Evolutionary conservation across 805 yeast species (phyloP).

Genomic region (Wickerhamomyces pijperi): DNA sequence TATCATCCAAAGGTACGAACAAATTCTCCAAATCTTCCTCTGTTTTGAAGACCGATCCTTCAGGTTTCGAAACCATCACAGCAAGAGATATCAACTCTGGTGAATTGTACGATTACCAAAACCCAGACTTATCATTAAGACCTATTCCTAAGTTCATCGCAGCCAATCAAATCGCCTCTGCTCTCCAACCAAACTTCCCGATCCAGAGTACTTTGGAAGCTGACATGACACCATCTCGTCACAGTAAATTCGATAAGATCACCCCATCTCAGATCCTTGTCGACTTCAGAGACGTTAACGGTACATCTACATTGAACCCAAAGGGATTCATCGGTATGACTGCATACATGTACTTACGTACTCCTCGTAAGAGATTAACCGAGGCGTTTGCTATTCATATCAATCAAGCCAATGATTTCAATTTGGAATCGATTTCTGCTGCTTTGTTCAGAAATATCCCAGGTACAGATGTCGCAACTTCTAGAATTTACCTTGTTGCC

Average conservation of each 20-base stretch:
- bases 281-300: slow-evolving; percentile 63
- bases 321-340: slow-evolving; percentile 61
- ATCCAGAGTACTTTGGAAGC: slow-evolving; percentile 22
- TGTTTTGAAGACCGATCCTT: slow-evolving; percentile 31
- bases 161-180: slow-evolving; percentile 56
- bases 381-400: slow-evolving; percentile 72
- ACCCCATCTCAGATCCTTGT: slow-evolving; percentile 54
- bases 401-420: slow-evolving; percentile 41
- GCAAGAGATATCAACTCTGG: slow-evolving; percentile 55
- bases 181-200: slow-evolving; percentile 67
- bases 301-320: slow-evolving; percentile 48
- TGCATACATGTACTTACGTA: slow-evolving; percentile 63
- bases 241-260: slow-evolving; percentile 35
- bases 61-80: slow-evolving; percentile 58
- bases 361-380: slow-evolving; percentile 50
- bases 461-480: slow-evolving; percentile 46
- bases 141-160: slow-evolving; percentile 50
- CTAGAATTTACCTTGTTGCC: slow-evolving; percentile 67
- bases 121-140: slow-evolving; percentile 15
- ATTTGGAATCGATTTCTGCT: slow-evolving; percentile 61
- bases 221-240: slow-evolving; percentile 33
- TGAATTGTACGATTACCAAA: slow-evolving; percentile 33
- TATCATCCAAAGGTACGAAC: slow-evolving; percentile 33
- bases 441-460: slow-evolving; percentile 75
- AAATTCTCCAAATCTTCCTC: slow-evolving; percentile 15